Evolutionary conservation across 192 early-diverging fungal genomes (phyloP).

Genomic region (Backusella australiensis): DNA sequence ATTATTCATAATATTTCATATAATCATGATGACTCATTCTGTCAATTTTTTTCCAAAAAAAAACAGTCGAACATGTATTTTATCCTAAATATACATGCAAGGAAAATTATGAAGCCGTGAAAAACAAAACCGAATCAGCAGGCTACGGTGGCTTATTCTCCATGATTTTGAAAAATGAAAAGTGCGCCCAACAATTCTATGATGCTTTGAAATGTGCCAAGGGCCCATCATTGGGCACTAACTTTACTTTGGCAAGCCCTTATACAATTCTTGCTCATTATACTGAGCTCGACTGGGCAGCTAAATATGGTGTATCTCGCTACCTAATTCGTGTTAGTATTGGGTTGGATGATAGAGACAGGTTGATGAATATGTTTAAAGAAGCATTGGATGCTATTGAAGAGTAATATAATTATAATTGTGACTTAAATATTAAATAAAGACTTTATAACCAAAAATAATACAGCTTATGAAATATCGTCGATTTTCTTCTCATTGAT

Average conservation of each 20-base stretch:
- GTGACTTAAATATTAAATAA: not conserved
- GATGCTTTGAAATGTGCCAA: constrained; percentile 81
- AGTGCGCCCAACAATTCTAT: constrained; percentile 69
- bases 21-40: not conserved
- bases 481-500: too few species aligned
- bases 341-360: constrained; percentile 76
- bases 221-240: constrained; percentile 95
- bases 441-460: not conserved
- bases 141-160: constrained; percentile 93
- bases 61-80: constrained; percentile 65
- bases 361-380: constrained; percentile 70
- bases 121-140: constrained; percentile 42
- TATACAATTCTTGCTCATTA: constrained; percentile 97
- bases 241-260: constrained; percentile 92
- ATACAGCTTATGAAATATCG: too few species aligned
- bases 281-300: constrained; percentile 92
- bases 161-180: constrained; percentile 61
- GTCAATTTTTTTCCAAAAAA: constrained; percentile 1
- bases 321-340: constrained; percentile 86
- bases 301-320: constrained; percentile 68
- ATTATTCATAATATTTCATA: not conserved
- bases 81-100: constrained; percentile 83
- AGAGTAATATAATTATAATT: not conserved
- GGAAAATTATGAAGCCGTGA: constrained; percentile 67
- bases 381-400: constrained; percentile 63